These are phyloP conservation scores for Colletotrichum aenigma DNA, from an alignment of 2,329 filamentous ascomycete genomes.

Conservation along the genomic window DNA sequence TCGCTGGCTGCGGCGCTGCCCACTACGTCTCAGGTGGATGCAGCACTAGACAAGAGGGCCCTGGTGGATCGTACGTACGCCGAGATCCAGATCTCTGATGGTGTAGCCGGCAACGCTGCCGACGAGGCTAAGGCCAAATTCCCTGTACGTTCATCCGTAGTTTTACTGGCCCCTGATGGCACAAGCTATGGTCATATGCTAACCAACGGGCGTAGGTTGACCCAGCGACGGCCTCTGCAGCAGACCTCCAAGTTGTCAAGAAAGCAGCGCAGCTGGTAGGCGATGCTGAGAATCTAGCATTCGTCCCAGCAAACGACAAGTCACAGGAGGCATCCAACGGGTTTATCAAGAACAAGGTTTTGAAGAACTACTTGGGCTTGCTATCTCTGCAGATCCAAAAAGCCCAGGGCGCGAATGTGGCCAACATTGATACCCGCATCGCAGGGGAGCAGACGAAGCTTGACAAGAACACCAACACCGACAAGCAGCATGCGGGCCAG, in stretches of 20 bases:
- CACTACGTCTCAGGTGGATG: background rate
- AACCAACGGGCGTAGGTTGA: background rate
- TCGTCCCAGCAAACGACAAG: background rate
- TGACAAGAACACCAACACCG: slow-evolving; percentile 51
- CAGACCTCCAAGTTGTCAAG: background rate
- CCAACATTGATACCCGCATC: slow-evolving; percentile 39
- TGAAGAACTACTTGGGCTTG: slow-evolving; percentile 59
- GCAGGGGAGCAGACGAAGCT: slow-evolving; percentile 51
- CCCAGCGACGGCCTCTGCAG: background rate
- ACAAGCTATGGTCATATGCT: background rate
- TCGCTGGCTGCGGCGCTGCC: background rate
- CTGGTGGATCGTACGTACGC: background rate
- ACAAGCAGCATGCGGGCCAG: slow-evolving; percentile 35
- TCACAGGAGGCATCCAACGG: background rate
- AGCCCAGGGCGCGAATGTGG: slow-evolving; percentile 48
- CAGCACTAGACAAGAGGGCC: background rate
- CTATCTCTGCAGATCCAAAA: slow-evolving; percentile 50
- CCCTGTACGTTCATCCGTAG: slow-evolving; percentile 40
- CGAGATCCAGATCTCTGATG: slow-evolving; percentile 50
- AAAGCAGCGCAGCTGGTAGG: background rate
- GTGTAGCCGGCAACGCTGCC: slow-evolving; percentile 55
- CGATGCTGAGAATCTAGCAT: background rate
- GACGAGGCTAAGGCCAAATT: slow-evolving; percentile 58
- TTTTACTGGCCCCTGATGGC: background rate
- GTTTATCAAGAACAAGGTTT: slow-evolving; percentile 61